These are phyloP conservation scores for Stylonectria norvegica DNA, from an alignment of 2,329 filamentous ascomycete species.

Conservation along the genomic window DNA sequence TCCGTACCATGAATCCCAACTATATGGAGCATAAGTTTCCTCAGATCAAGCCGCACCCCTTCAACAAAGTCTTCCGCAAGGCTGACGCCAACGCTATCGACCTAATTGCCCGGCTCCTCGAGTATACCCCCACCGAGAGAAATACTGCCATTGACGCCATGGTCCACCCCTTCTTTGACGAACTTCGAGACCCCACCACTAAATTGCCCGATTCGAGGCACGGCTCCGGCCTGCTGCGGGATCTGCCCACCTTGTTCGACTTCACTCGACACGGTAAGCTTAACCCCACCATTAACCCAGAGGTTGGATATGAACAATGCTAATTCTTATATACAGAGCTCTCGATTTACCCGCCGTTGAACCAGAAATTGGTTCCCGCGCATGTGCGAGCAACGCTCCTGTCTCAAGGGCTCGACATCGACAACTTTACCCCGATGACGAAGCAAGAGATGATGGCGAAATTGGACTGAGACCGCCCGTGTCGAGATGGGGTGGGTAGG, in stretches of 20 bases:
- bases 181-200: constrained; percentile 86
- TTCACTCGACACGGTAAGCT: constrained; percentile 86
- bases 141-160: constrained; percentile 92
- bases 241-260: constrained; percentile 85
- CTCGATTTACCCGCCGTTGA: constrained; percentile 88
- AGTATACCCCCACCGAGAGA: constrained; percentile 96
- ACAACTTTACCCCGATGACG: constrained; percentile 85
- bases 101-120: constrained; percentile 85
- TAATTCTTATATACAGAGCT: constrained; percentile 61
- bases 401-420: constrained; percentile 81
- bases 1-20: constrained; percentile 99
- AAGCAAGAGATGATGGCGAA: constrained; percentile 98
- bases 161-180: constrained; percentile 98
- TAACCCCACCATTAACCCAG: background rate
- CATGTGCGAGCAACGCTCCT: constrained; percentile 75
- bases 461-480: constrained; percentile 68
- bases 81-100: constrained; percentile 91
- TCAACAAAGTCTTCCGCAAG: constrained; percentile 99
- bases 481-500: constrained; percentile 31
- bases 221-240: constrained; percentile 72
- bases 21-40: constrained; percentile 99
- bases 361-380: constrained; percentile 79
- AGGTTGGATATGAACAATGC: constrained; percentile 1
- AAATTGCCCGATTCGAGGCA: constrained; percentile 93
- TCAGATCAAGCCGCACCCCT: constrained; percentile 98